Percentiles rank a stretch among this genome's conserved stretches.
Conservation (phyloP, 2,329 filamentous ascomycete species). For the Arthrinium phaeospermum region DNA sequence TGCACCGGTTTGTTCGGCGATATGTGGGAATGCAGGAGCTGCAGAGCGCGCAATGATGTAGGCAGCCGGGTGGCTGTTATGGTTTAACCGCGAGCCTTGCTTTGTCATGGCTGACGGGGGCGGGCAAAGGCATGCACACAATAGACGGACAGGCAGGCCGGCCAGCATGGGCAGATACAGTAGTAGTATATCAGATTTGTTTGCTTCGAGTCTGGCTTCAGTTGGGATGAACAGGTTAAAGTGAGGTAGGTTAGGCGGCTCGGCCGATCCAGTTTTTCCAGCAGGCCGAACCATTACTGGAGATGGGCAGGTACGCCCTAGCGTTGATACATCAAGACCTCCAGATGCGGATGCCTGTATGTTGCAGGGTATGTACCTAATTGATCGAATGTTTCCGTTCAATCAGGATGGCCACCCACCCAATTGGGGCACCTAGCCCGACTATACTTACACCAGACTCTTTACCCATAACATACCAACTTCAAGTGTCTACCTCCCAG, state of each 20-base stretch:
- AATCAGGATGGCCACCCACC: not conserved
- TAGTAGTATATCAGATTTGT: not conserved
- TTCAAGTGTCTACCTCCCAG: not conserved
- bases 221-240: constrained; percentile 9
- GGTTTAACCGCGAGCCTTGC: not conserved
- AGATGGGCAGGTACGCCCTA: not conserved
- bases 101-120: constrained; percentile 5
- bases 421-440: constrained; percentile 2
- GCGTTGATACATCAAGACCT: not conserved
- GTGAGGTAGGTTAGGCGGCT: constrained; percentile 1
- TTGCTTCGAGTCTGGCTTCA: not conserved
- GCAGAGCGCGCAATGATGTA: not conserved
- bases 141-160: not conserved
- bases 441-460: not conserved
- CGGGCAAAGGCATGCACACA: not conserved
- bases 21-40: not conserved
- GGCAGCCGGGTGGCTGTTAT: not conserved
- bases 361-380: not conserved
- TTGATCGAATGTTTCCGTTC: constrained; percentile 4
- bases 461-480: not conserved
- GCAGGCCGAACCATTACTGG: not conserved
- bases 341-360: not conserved
- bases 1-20: constrained; percentile 5
- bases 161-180: not conserved
- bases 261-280: constrained; percentile 16